Conservation (phyloP, 495 filamentous ascomycete genomes). For the Xylaria grammica region DNA sequence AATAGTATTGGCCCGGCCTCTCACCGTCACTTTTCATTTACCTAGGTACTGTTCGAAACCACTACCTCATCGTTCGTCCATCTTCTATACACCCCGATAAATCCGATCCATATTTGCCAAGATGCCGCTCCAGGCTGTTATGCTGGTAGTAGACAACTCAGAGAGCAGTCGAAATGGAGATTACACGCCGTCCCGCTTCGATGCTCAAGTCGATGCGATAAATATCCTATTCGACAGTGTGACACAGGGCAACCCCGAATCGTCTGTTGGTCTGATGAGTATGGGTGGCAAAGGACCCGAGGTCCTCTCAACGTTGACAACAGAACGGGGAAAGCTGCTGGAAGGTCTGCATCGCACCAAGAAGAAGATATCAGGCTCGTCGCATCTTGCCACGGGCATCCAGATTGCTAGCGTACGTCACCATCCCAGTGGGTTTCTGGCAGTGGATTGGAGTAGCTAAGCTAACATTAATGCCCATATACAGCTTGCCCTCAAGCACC, state of each 20-base stretch:
- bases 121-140: conserved; percentile 69
- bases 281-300: conserved; percentile 98
- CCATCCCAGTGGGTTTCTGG: neutral
- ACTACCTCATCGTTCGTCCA: neutral
- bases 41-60: neutral
- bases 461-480: conserved; percentile 24
- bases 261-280: conserved; percentile 95
- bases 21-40: neutral
- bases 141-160: conserved; percentile 90
- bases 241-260: conserved; percentile 93
- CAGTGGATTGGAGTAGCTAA: conserved; percentile 15
- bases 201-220: conserved; percentile 93
- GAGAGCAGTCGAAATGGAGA: conserved; percentile 98
- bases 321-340: conserved; percentile 92
- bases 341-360: conserved; percentile 93
- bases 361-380: conserved; percentile 89
- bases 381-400: conserved; percentile 89
- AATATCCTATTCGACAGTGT: conserved; percentile 93
- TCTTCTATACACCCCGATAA: neutral
- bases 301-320: conserved; percentile 92
- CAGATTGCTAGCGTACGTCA: conserved; percentile 87
- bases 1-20: too few species aligned
- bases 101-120: conserved; percentile 33
- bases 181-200: conserved; percentile 91
- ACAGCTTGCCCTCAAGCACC: conserved; percentile 95